Evolutionary conservation across 768 basidiomycete species (phyloP), one percentile per base, ranked within the genome.

Genomic region (Sistotremastrum suecicum): DNA sequence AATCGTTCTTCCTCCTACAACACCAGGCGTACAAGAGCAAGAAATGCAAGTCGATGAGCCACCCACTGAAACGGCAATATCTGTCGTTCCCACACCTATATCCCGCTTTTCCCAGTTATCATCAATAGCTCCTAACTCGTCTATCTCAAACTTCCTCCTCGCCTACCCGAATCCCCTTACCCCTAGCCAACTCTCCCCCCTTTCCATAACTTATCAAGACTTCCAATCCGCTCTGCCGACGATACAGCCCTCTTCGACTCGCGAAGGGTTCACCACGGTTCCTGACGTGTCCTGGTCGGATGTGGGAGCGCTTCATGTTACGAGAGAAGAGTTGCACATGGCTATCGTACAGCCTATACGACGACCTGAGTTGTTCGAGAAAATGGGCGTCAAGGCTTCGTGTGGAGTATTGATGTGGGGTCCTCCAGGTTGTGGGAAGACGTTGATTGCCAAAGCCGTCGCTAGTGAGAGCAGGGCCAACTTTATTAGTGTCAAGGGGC

Each of bases 371-470:
- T 60, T 98, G 2, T 99, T 99, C 63, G 76, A 65, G 40, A 74
- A 74, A 7, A 84, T 97, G 1, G 95, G 95, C 5, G 90, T 99
- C 50, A 78, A 81, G 32, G 86, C 88, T 0, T 79, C 89, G 0
- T 91, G 89, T 56, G 95, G 94, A 0, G 95, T 98, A 3, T 65
- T 98, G 34, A 64, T 98, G n/a, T 98, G 95, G 95, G 95, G 95
- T 32, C 95, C 95, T 29, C 94, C 95, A 0, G 95, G 95, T 7
- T 98, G 94, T 58, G 95, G 95, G 4, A 99, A 98, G 66, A 99
- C 95, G 0, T 58, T 99, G 31, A 67, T 99, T n/a, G 95, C 95
- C 0, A 98, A 97, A 59, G 95, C 94, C 0, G 94, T 98, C 4
- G 95, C 95, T 6, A 97, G 91, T 59, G 95, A 97, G 65, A 86